Conservation (phyloP, 495 filamentous ascomycete species). For the Talaromyces wortmannii region DNA sequence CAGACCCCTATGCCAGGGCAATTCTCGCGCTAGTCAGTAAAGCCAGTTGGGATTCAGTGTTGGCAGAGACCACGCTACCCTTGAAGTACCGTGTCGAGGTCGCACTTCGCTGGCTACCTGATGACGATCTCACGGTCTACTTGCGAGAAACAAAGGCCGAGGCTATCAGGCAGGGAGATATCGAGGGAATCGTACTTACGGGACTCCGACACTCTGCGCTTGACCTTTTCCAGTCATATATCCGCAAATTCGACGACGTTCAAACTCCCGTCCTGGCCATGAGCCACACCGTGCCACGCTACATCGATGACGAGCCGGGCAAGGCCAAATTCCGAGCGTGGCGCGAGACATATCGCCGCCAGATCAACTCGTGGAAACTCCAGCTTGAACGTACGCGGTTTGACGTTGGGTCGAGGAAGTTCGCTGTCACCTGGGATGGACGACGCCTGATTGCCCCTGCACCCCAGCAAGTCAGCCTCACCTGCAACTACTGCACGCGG, state of each 20-base stretch:
- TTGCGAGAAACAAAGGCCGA: slow-evolving; percentile 53
- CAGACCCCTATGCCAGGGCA: slow-evolving; percentile 82
- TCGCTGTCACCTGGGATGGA: slow-evolving; percentile 57
- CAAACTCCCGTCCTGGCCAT: slow-evolving; percentile 86
- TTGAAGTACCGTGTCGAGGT: slow-evolving; percentile 80
- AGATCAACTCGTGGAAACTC: slow-evolving; percentile 70
- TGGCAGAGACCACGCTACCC: slow-evolving; percentile 74
- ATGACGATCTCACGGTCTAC: slow-evolving; percentile 69
- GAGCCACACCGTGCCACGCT: slow-evolving; percentile 72
- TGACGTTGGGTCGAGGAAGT: slow-evolving; percentile 48
- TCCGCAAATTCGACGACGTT: slow-evolving; percentile 77
- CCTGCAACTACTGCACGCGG: slow-evolving; percentile 75
- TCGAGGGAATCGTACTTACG: slow-evolving; percentile 83
- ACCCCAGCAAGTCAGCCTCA: slow-evolving; percentile 69
- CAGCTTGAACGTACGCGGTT: slow-evolving; percentile 59
- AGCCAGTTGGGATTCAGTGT: slow-evolving; percentile 78
- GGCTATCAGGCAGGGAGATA: slow-evolving; percentile 67
- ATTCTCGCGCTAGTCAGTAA: slow-evolving; percentile 89
- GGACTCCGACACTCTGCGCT: slow-evolving; percentile 73
- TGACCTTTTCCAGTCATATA: slow-evolving; percentile 80
- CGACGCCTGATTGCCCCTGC: slow-evolving; percentile 57
- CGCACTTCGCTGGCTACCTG: slow-evolving; percentile 75
- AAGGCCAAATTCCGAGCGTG: slow-evolving; percentile 63
- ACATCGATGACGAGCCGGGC: slow-evolving; percentile 56
- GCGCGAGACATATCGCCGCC: slow-evolving; percentile 73